Conservation (phyloP, 2,329 filamentous ascomycete species). For the Hymenoscyphus fructigenus region DNA sequence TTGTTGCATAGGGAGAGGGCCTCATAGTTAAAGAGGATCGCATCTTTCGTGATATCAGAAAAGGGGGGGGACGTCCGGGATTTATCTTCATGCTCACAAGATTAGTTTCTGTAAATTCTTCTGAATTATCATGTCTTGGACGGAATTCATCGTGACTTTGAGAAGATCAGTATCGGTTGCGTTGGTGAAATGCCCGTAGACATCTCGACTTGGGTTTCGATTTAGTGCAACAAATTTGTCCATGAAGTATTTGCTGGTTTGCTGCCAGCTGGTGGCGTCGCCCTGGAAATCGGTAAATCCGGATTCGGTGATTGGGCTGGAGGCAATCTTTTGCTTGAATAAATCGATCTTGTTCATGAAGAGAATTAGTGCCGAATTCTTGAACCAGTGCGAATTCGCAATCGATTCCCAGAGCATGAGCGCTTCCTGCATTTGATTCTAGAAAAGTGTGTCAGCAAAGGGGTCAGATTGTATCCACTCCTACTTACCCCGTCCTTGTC, state of each 20-base stretch:
- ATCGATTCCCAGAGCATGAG: constrained; percentile 86
- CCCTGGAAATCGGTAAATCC: constrained; percentile 79
- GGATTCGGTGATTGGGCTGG: constrained; percentile 70
- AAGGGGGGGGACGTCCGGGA: constrained; percentile 1
- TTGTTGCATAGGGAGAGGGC: background rate
- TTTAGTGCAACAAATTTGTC: constrained; percentile 79
- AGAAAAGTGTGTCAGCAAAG: constrained; percentile 25
- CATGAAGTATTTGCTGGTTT: constrained; percentile 77
- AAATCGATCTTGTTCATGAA: constrained; percentile 89
- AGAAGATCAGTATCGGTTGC: constrained; percentile 69
- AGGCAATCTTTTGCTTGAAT: constrained; percentile 72
- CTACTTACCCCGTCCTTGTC: constrained; percentile 87
- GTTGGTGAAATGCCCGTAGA: constrained; percentile 59
- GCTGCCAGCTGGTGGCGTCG: constrained; percentile 67
- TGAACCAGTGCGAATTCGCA: constrained; percentile 84
- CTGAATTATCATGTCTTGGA: constrained; percentile 86
- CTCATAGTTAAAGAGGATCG: background rate
- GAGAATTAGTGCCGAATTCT: constrained; percentile 75
- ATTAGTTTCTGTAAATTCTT: constrained; percentile 79
- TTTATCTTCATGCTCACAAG: constrained; percentile 48
- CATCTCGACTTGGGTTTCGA: constrained; percentile 56
- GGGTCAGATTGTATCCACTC: constrained; percentile 2
- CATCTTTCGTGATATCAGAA: constrained; percentile 5
- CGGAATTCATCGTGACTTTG: constrained; percentile 82
- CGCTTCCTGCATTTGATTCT: constrained; percentile 92